Percentiles rank a stretch among this genome's conserved stretches.
phyloP scores from a whole-genome alignment of 345 rosid genomes.

The Pelargonium nanum region DNA sequence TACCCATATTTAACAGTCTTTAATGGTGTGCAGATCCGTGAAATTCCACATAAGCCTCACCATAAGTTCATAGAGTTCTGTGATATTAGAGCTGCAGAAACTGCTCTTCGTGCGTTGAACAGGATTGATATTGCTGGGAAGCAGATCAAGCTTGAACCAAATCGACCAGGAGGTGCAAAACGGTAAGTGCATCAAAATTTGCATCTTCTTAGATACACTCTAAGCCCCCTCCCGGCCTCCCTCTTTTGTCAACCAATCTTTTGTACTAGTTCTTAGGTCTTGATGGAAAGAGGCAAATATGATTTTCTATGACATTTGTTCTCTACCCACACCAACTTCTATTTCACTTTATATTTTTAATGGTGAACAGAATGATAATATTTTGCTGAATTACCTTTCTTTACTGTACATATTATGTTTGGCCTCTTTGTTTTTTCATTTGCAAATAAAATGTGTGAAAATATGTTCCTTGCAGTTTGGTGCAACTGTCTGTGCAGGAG shows the following conservation, averaged over 20 bases:
- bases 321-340: too few species aligned
- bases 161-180: slow-evolving; percentile 15
- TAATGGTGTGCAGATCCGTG: slow-evolving; percentile 20
- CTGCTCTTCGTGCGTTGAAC: slow-evolving; percentile 26
- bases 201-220: too few species aligned
- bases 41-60: slow-evolving; percentile 16
- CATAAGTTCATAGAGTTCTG: slow-evolving; percentile 27
- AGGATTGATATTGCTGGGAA: slow-evolving; percentile 25
- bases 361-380: too few species aligned
- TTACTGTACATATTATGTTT: too few species aligned
- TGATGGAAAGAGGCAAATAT: too few species aligned
- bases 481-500: slow-evolving; percentile 22
- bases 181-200: slow-evolving; percentile 6
- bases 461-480: slow-evolving; percentile 18
- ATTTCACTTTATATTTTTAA: too few species aligned
- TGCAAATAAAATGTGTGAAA: background rate
- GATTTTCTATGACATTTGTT: too few species aligned
- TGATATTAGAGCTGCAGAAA: slow-evolving; percentile 32
- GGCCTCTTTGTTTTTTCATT: slow-evolving; percentile 1
- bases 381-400: slow-evolving; percentile 3
- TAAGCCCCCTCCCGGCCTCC: background rate
- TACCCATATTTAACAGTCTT: background rate
- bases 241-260: background rate
- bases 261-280: too few species aligned
- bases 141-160: slow-evolving; percentile 24